These are phyloP conservation scores for Pythium sp. DNA, from an alignment of 352 stramenopile species.

Conservation along the genomic window DNA sequence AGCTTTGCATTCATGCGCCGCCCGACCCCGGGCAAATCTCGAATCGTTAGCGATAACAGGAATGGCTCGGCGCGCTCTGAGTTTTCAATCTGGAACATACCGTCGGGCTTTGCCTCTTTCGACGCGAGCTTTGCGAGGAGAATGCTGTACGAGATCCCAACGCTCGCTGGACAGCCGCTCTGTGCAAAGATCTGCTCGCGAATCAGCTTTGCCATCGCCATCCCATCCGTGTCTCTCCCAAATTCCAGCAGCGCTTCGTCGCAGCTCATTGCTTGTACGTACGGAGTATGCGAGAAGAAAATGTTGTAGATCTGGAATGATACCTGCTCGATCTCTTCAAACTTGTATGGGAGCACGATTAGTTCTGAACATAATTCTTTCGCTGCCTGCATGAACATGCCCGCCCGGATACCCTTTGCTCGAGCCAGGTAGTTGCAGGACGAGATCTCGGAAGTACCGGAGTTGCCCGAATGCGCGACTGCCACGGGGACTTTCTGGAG, in stretches of 20 bases:
- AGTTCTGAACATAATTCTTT: conserved; percentile 91
- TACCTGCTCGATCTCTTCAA: conserved; percentile 87
- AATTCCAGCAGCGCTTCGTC: conserved; percentile 95
- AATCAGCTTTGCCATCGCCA: conserved; percentile 66
- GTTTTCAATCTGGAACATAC: conserved; percentile 61
- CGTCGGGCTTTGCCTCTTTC: conserved; percentile 92
- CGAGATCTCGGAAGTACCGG: conserved; percentile 89
- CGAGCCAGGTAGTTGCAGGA: conserved; percentile 95
- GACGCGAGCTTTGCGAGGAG: conserved; percentile 93
- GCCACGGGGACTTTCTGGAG: conserved; percentile 80
- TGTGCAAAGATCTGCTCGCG: conserved; percentile 63
- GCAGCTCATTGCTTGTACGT: conserved; percentile 94
- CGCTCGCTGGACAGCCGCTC: conserved; percentile 90
- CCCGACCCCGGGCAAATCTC: conserved; percentile 82
- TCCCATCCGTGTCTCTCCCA: conserved; percentile 47
- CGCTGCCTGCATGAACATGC: conserved; percentile 93
- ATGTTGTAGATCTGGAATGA: conserved; percentile 93
- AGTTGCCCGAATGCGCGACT: conserved; percentile 85
- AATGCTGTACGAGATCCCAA: conserved; percentile 93
- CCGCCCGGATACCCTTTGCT: conserved; percentile 87
- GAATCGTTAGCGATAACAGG: conserved; percentile 59
- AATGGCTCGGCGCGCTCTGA: conserved; percentile 52
- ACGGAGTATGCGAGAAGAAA: conserved; percentile 82
- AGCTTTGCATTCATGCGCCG: conserved; percentile 63
- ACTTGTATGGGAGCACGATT: conserved; percentile 94